Conservation (phyloP, 306 rosid species). For the Arachis hypogaea region DNA sequence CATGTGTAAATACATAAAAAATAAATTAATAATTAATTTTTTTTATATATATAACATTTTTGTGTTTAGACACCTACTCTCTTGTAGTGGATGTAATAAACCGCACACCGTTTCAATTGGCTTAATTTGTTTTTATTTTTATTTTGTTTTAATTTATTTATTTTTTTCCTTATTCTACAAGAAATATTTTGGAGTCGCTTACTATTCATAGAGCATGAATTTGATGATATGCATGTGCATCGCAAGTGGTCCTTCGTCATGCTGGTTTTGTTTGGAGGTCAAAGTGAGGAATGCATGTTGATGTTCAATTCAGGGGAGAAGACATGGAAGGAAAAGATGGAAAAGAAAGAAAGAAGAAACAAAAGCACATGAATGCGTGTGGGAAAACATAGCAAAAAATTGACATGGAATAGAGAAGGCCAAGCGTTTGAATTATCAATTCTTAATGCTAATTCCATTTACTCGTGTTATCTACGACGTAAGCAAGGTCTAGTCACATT, state of each 20-base stretch:
- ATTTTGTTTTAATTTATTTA: no score
- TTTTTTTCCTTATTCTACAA: conserved; percentile 16
- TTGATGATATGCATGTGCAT: conserved; percentile 51
- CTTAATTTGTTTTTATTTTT: not conserved
- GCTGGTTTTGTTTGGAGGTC: conserved; percentile 42
- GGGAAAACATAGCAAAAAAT: conserved; percentile 16
- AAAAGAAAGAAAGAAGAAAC: not conserved
- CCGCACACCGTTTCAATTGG: not conserved
- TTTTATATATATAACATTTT: no score
- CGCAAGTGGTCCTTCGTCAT: conserved; percentile 46
- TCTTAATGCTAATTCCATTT: conserved; percentile 25
- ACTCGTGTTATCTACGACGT: conserved; percentile 36
- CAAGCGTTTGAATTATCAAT: conserved; percentile 7
- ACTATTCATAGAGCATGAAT: conserved; percentile 37
- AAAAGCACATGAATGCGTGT: conserved; percentile 39
- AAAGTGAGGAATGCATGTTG: conserved; percentile 41
- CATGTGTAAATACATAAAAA: no score
- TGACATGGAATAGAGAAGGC: conserved; percentile 27
- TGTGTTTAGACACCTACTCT: no score
- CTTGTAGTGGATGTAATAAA: no score
- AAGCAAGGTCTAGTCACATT: conserved; percentile 32
- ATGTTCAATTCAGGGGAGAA: conserved; percentile 26
- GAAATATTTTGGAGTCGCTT: conserved; percentile 26
- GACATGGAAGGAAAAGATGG: conserved; percentile 1
- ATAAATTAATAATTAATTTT: no score